Evolutionary conservation across 805 yeast genomes (phyloP).

Genomic region (Torulaspora quercuum): DNA sequence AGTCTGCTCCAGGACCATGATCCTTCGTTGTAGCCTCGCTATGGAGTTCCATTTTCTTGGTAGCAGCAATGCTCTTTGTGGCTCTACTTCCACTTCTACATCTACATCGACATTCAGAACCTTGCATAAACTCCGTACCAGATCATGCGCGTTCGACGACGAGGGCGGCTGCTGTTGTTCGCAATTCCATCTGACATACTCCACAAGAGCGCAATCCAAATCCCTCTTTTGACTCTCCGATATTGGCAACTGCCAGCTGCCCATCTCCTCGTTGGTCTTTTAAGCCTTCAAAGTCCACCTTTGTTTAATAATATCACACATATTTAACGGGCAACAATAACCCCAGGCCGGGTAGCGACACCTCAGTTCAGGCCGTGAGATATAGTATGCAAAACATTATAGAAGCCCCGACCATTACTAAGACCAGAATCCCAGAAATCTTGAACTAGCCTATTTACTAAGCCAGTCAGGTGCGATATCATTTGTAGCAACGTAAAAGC

Average conservation of each 20-base stretch:
- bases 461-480: too few species aligned
- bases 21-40: slow-evolving; percentile 68
- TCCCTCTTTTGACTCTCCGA: slow-evolving; percentile 16
- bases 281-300: too few species aligned
- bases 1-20: slow-evolving; percentile 65
- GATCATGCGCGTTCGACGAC: slow-evolving; percentile 5
- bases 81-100: neutral
- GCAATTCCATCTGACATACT: slow-evolving; percentile 19
- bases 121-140: slow-evolving; percentile 4
- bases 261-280: too few species aligned
- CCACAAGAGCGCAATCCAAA: slow-evolving; percentile 18
- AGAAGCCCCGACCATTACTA: too few species aligned
- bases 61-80: slow-evolving; percentile 11
- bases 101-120: slow-evolving; percentile 5
- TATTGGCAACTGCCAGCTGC: slow-evolving; percentile 16
- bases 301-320: too few species aligned
- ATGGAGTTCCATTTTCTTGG: slow-evolving; percentile 81
- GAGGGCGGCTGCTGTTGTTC: neutral
- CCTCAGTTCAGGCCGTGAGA: too few species aligned
- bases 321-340: too few species aligned
- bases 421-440: too few species aligned
- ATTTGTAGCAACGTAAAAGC: too few species aligned
- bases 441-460: too few species aligned
- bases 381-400: too few species aligned
- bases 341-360: too few species aligned